Evolutionary conservation across 176 grass and related monocot genomes (phyloP).

Genomic region (Oryza australiensis): DNA sequence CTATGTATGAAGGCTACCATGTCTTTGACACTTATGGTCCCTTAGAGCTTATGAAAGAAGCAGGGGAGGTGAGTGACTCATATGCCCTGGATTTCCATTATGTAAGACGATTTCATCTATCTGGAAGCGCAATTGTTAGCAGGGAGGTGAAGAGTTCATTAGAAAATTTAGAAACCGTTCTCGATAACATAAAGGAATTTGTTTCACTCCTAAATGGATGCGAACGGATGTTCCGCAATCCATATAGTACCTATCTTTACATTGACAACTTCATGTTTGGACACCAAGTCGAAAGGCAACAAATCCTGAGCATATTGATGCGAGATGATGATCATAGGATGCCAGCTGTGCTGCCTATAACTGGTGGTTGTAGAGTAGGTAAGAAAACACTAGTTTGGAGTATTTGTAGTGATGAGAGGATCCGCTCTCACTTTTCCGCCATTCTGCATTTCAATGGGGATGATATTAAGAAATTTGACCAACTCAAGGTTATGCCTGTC

Average conservation of each 20-base stretch:
- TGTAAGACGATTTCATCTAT: too few relatives aligned
- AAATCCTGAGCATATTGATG: neutral
- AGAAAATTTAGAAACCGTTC: neutral
- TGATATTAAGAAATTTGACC: neutral
- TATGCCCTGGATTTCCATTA: too few relatives aligned
- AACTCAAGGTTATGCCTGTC: neutral
- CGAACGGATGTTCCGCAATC: neutral
- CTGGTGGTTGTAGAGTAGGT: neutral
- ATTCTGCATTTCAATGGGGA: conserved; percentile 13
- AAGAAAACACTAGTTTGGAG: neutral
- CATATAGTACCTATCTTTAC: conserved; percentile 1
- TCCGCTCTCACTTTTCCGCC: too few relatives aligned
- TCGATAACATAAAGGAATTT: conserved; percentile 27
- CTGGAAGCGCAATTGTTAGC: too few relatives aligned
- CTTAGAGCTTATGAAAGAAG: too few relatives aligned
- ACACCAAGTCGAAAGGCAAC: neutral
- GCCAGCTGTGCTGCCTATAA: neutral
- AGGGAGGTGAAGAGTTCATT: conserved; percentile 1
- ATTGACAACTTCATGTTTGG: neutral
- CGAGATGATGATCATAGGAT: neutral
- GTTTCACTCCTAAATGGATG: conserved; percentile 1
- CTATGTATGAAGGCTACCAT: too few relatives aligned
- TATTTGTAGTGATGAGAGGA: neutral
- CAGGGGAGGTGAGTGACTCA: too few relatives aligned
- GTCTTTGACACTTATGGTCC: too few relatives aligned